These are phyloP conservation scores for Hyaloscypha finlandica DNA, from an alignment of 495 filamentous ascomycete genomes.

Conservation along the genomic window DNA sequence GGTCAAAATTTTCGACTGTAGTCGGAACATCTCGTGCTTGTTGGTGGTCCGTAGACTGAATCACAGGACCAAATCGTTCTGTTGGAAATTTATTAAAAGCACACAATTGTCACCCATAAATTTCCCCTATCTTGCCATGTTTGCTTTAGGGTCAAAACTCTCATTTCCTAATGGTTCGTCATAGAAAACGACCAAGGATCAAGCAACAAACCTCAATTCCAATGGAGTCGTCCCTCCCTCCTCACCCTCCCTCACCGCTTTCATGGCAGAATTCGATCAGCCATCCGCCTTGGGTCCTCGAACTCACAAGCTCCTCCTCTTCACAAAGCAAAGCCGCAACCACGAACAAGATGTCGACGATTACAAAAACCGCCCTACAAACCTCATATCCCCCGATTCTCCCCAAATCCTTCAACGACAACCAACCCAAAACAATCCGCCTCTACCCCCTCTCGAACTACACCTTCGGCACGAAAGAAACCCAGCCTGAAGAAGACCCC, in stretches of 20 bases:
- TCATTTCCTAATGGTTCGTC: too few species aligned
- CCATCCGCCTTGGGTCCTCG: neutral
- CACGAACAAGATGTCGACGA: slow-evolving; percentile 67
- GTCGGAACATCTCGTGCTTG: too few species aligned
- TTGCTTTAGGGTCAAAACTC: neutral
- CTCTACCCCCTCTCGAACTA: slow-evolving; percentile 97
- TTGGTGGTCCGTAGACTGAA: too few species aligned
- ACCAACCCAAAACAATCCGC: slow-evolving; percentile 88
- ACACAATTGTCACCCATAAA: too few species aligned
- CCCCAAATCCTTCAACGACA: slow-evolving; percentile 79
- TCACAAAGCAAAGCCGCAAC: slow-evolving; percentile 10
- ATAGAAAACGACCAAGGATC: too few species aligned
- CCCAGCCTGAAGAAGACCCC: slow-evolving; percentile 95
- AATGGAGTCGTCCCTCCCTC: too few species aligned
- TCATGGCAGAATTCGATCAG: neutral
- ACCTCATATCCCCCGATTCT: slow-evolving; percentile 75
- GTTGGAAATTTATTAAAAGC: too few species aligned
- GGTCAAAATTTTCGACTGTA: too few species aligned
- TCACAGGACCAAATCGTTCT: too few species aligned
- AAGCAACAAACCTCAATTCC: too few species aligned
- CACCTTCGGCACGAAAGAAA: slow-evolving; percentile 97
- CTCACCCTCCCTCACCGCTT: neutral
- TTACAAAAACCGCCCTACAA: slow-evolving; percentile 67
- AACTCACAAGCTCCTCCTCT: neutral
- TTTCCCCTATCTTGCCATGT: too few species aligned